Base-by-base conservation (phyloP, 208 protist genomes). In the Porcisia hertigi region DNA sequence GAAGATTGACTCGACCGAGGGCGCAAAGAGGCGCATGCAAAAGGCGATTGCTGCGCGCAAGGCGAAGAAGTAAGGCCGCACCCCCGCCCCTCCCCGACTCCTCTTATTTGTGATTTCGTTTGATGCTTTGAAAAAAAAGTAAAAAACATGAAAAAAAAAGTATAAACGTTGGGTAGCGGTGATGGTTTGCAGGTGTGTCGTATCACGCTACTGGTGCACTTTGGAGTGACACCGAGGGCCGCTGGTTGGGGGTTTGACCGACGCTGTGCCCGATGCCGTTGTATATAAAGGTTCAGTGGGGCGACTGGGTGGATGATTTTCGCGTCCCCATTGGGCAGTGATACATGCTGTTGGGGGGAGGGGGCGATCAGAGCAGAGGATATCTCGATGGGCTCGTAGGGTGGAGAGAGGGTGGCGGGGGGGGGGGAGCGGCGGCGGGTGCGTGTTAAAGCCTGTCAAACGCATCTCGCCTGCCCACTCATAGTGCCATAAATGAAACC, bases 1-100 rank as follows among this genome's bases (percentile, higher is more conserved):
- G 73, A 97, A 97, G 90, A 55, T 90, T 41, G 93, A 97, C 85
- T 76, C 73, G 82, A 91, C 81, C 71, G 79, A 77, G 18, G 87
- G 75, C 30, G 91, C 93, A 45, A 94, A 94, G 87, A 94, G 91
- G 87, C 93, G 93, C 87, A 92, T 97, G 58, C 84, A 92, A 84
- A 97, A 96, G 91, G 91, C 91, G 76, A 91, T 89, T 73, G 87
- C 88, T 62, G 89, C 90, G 66, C 86, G 83, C 79, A 90, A 91
- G 83, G 77, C 69, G 69, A 91, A 87, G 81, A 84, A 80, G 80
- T 83, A 84, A 73, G 59, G 52, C 47, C 34, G 45, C 49, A 70
- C 47, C 54, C 59, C 54, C 30, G 45, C 30, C 55, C 53, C 20
- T 52, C 41, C 73, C 63, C 47, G 59, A 80, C 53, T 75, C 64